Evolutionary conservation across 2,329 filamentous ascomycete species (phyloP), one percentile per base, ranked within the genome.

Genomic region (Talaromyces sp.): DNA sequence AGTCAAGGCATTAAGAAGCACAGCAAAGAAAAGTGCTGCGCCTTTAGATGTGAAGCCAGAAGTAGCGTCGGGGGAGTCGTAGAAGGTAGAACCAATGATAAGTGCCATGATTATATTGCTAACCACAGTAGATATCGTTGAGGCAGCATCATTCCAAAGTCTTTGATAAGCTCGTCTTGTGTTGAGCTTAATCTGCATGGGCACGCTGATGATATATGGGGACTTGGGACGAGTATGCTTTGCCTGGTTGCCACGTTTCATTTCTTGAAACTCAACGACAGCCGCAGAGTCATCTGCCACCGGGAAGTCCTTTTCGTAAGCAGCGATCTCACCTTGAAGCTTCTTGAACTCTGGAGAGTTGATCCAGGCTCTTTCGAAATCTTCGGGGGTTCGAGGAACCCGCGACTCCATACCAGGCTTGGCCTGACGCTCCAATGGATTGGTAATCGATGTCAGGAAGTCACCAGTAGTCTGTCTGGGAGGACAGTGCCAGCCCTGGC

Each of bases 1-100:
- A 3, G 86, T 81, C 61, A 94, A 91, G 39, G 89, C 90, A 70
- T 93, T 95, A 79, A 93, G 86, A 50, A 96, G 79, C 66, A 91
- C 86, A 56, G 90, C 89, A 67, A 94, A 94, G 82, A 95, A 96
- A 44, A 96, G 77, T 5, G 93, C 80, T 32, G 88, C 86, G 51
- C 88, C 89, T 52, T 90, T 85, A 63, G 84, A 80, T 75, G 85
- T 91, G 77, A 95, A 94, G 60, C 85, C 89, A 20, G 72, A 67
- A 0, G 89, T 87, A 7, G 77, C 79, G 1, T 78, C 66, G 17
- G 82, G 74, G 10, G 94, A 75, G 68, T 94, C 87, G 77, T 85
- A 95, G 73, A 93, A 96, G 59, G 95, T 86, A 54, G 86, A 88
- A 41, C 87, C 79, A 54, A 95, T 83, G 66, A 96, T 88, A 52